Base-by-base conservation (phyloP, 148 eudicot species). In the Mesembryanthemum crystallinum region DNA sequence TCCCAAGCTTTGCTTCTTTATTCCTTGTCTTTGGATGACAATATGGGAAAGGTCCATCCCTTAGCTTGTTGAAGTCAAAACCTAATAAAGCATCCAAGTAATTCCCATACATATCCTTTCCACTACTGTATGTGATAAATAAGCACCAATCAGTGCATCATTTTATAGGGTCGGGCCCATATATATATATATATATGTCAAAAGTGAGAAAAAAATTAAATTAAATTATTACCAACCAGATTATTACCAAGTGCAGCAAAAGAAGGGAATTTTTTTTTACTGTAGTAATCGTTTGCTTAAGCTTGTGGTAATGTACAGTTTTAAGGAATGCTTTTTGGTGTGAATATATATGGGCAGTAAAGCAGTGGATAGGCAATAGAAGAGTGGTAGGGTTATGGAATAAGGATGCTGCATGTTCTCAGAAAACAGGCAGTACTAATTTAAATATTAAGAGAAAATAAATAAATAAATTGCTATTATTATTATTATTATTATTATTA, bases 51-150 rank as follows among this genome's bases (percentile, higher is more conserved):
- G 60, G 42, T 52, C 33, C 59, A 14, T 69, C 28, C 52, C 68
- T 67, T 27, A 64, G 49, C 49, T 43, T 43, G 32, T 61, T 69
- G 27, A 74, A 74, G 82, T 79, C 78, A 79, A 79, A 73, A 74
- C 70, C 78, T 79, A 79, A 79, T 66, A 79, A 74, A 74, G 73
- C 77, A 59, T 18, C n/a, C 55, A 68, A 61, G 78, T 79, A 68
- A 74, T 61, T 69, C 67, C 28, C 45, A 64, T 64, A 37, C n/a
- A n/a, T 21, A 64, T 63, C 23, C 42, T 33, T 79, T 74, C 64
- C 32, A 57, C n/a, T n/a, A n/a, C n/a, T n/a, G n/a, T n/a, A 30
- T 74, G 58, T 55, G 39, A 75, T 64, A 45, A 64, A 49, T 32
- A 59, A 59, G 77, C 69, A 73, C 51, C 66, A 59, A 13, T 11